Evolutionary conservation across 768 basidiomycete genomes (phyloP).

Genomic region (Porphyrellus cyaneotinctus): DNA sequence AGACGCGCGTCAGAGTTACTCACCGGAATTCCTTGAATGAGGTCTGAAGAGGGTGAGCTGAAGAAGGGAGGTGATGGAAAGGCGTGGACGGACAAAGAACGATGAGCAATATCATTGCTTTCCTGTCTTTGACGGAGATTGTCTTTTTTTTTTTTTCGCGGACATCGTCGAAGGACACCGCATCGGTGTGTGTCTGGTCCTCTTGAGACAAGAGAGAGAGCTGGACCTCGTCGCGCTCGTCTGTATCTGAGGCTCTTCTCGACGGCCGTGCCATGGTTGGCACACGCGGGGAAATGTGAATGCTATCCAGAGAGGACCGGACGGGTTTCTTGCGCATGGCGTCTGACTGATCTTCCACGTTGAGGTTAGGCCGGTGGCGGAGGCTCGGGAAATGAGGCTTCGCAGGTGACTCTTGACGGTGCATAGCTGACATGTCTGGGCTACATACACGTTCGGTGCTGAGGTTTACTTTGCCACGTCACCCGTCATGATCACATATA

Average conservation of each 20-base stretch:
- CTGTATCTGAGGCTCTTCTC: constrained; percentile 24
- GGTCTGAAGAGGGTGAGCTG: constrained; percentile 41
- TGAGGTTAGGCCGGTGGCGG: constrained; percentile 31
- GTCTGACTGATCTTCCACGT: constrained; percentile 36
- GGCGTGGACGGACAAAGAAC: constrained; percentile 68
- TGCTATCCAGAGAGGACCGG: constrained; percentile 56
- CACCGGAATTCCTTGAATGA: constrained; percentile 89
- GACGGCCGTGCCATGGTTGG: constrained; percentile 37
- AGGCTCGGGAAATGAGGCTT: constrained; percentile 25
- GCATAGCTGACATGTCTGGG: constrained; percentile 20
- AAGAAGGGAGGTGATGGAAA: constrained; percentile 7
- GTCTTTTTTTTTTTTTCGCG: constrained; percentile 39
- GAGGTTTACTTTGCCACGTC: constrained; percentile 14
- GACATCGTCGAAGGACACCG: constrained; percentile 30
- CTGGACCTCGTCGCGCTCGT: constrained; percentile 53
- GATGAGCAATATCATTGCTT: constrained; percentile 79
- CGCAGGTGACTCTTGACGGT: constrained; percentile 24
- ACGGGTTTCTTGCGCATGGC: constrained; percentile 43
- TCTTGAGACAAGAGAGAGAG: constrained; percentile 53
- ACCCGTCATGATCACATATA: neutral
- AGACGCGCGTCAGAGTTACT: constrained; percentile 28
- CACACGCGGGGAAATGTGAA: constrained; percentile 55
- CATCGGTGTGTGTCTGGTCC: constrained; percentile 44
- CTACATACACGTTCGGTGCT: neutral
- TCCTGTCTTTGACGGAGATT: constrained; percentile 73